Conservation (phyloP, 1,284 basidiomycete species). For the Cutaneotrichosporon daszewskae region DNA sequence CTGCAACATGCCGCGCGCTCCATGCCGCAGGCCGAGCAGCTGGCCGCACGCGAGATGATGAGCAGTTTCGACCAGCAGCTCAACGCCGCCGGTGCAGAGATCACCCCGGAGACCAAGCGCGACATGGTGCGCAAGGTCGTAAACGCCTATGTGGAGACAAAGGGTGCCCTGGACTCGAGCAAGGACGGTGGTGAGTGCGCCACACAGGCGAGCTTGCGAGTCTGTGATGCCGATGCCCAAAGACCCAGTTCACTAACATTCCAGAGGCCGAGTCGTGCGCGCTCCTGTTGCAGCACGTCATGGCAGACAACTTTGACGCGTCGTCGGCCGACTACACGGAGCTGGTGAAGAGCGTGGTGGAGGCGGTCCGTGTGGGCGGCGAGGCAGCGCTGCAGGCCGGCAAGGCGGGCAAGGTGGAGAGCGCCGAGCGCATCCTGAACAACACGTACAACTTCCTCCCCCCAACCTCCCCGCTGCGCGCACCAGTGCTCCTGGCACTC, state of each 20-base stretch:
- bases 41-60: slow-evolving; percentile 61
- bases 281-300: slow-evolving; percentile 39
- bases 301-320: slow-evolving; percentile 31
- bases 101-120: slow-evolving; percentile 42
- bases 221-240: too few relatives aligned
- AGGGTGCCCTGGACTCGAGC: slow-evolving; percentile 38
- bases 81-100: slow-evolving; percentile 57
- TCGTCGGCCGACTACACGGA: slow-evolving; percentile 26
- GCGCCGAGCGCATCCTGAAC: slow-evolving; percentile 53
- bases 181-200: slow-evolving; percentile 39
- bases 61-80: slow-evolving; percentile 56
- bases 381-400: slow-evolving; percentile 30
- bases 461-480: slow-evolving; percentile 61
- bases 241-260: too few relatives aligned
- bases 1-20: slow-evolving; percentile 63
- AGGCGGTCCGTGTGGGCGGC: slow-evolving; percentile 37
- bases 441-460: slow-evolving; percentile 83
- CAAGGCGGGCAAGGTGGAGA: slow-evolving; percentile 33
- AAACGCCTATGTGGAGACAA: slow-evolving; percentile 31
- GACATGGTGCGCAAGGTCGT: slow-evolving; percentile 36
- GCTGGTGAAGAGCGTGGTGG: slow-evolving; percentile 31
- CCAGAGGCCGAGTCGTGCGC: slow-evolving; percentile 42
- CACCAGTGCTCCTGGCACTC: slow-evolving; percentile 62
- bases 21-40: slow-evolving; percentile 58
- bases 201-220: background rate